A percentile compares a stretch with the other conserved stretches of the same genome.
These are phyloP conservation scores for Hyaloscypha bicolor DNA, from an alignment of 495 filamentous ascomycete genomes.

Conservation along the genomic window DNA sequence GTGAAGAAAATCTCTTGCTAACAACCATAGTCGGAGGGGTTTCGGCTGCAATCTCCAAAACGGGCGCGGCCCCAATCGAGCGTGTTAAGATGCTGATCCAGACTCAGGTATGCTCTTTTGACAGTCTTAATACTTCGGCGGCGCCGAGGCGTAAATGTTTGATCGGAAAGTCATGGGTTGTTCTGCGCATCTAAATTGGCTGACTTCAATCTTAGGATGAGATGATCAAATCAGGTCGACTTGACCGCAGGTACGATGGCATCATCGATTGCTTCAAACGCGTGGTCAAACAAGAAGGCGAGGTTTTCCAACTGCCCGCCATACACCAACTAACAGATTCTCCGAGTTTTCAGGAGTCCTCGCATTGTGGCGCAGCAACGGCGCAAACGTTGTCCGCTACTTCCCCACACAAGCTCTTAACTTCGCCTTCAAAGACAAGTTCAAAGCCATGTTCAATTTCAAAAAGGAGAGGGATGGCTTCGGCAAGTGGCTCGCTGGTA, in stretches of 20 bases:
- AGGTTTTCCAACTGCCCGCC: background rate
- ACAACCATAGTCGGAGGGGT: slow-evolving; percentile 90
- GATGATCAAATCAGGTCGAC: slow-evolving; percentile 98
- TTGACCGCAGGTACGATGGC: slow-evolving; percentile 94
- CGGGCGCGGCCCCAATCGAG: slow-evolving; percentile 99
- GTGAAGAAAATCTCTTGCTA: slow-evolving; percentile 27
- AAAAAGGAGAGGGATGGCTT: slow-evolving; percentile 99
- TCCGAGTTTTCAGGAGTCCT: slow-evolving; percentile 43
- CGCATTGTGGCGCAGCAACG: slow-evolving; percentile 98
- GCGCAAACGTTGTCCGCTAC: slow-evolving; percentile 99
- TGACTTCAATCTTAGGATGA: slow-evolving; percentile 79
- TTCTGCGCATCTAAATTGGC: background rate
- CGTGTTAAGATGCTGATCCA: slow-evolving; percentile 99
- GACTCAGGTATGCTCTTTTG: slow-evolving; percentile 82
- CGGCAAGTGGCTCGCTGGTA: slow-evolving; percentile 98
- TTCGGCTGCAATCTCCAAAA: slow-evolving; percentile 99
- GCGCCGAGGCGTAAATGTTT: background rate
- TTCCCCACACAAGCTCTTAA: slow-evolving; percentile 99
- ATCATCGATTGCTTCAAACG: slow-evolving; percentile 93
- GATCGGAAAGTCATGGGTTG: no score
- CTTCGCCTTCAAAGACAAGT: slow-evolving; percentile 99
- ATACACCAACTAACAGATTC: background rate
- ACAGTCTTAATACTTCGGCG: background rate
- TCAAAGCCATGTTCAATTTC: slow-evolving; percentile 99
- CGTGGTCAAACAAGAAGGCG: slow-evolving; percentile 78